Evolutionary conservation across 2,329 filamentous ascomycete species (phyloP), one percentile per base, ranked within the genome.

Genomic region (Pestalotiopsis sp.): DNA sequence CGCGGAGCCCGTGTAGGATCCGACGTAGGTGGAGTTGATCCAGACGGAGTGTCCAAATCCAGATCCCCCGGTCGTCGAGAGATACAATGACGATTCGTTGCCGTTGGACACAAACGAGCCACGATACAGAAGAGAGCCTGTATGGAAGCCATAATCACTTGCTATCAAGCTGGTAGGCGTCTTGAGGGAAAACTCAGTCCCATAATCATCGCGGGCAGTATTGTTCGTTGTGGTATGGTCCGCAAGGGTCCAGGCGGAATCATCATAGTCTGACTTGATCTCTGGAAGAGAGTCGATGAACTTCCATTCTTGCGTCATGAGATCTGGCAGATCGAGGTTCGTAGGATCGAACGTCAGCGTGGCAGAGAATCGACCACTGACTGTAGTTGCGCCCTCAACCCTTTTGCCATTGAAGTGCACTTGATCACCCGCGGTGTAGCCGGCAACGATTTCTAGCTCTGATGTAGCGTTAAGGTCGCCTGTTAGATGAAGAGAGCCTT

Each of bases 401-500:
- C 80, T 76, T 1, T 85, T 73, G 63, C 85, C 86, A 73, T 92
- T 92, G 80, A 91, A 89, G 17, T 83, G 84, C n/a, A 92, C 78
- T n/a, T 81, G 82, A 20, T 86, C 85, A 0, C 87, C 80, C 1
- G 56, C 64, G 0, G 79, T 75, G 0, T 88, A 85, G 0, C 87
- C 89, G 2, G 91, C 90, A 25, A 94, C 86, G 25, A 95, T 83
- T 71, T 94, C 91, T 17, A 96, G 79, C 0, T 86, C 74, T 0
- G 90, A 90, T 0, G 92, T 93, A 0, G 84, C 79, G 73, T 95
- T 95, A 71, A 95, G 85, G 74, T 96, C 93, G 4, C 90, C 93
- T 4, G 86, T 87, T 3, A 95, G 78, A 13, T 86, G 82, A 1
- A 95, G 82, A 1, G 85, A 84, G n/a, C 80, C 81, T 2, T 84